Evolutionary conservation across 2,329 filamentous ascomycete genomes (phyloP), one percentile per base, ranked within the genome.

Genomic region (Periconia macrospinosa): DNA sequence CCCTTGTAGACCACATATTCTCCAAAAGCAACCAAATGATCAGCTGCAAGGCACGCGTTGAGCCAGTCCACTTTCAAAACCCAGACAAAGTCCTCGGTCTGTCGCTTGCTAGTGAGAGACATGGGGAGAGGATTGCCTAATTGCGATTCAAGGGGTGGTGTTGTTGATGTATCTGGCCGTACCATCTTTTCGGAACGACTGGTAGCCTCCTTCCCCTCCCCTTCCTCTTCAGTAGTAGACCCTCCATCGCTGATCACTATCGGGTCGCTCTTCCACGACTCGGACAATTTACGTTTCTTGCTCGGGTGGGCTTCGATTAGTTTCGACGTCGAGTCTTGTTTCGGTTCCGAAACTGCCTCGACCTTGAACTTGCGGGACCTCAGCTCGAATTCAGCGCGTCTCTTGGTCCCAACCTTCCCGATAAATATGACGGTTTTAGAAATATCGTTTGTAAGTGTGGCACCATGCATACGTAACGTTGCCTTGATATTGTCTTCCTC

Each of bases 311-410:
- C 57, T 17, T 52, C 51, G 8, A 58, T 45, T 41, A 57, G 45
- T 51, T 56, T 8, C 10, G 59, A 57, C 54, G 56, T 66, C 33
- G 49, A 46, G 19, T 49, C 41, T 17, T 59, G 56, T 53, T 67
- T 68, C 1, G 47, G 61, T 42, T 59, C 52, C 8, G 66, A 53
- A 2, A 78, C 61, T 53, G 86, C 83, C 50, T 83, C 78, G 0
- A 86, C 85, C 41, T 74, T 70, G 2, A 96, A 62, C 14, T 85
- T 86, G 44, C 84, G 81, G 7, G 84, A 81, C 49, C 90, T 82
- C 56, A 97, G 77, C 73, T 97, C 93, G 62, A 95, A 86, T 45
- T 83, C 79, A 1, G 91, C 91, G 17, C 93, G 83, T 63, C 85
- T 82, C 59, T 84, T 86, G 51, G 84, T 87, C 0, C 80, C 80